Base-by-base conservation (phyloP, 2,329 filamentous ascomycete genomes). In the Apiospora sp. region DNA sequence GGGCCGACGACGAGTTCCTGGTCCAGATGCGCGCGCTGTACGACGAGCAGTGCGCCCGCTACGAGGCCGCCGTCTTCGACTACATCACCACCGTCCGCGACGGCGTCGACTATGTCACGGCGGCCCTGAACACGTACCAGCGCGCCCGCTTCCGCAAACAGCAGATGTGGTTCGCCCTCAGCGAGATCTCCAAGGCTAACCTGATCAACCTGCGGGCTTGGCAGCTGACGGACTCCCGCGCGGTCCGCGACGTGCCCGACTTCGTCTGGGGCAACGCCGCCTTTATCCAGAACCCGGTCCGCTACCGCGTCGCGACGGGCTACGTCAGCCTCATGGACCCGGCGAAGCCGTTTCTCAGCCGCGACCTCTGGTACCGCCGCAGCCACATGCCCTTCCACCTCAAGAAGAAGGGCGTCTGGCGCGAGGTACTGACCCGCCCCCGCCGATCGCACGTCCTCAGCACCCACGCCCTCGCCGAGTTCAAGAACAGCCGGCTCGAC, bases 221-320 rank as follows among this genome's bases (percentile, higher is more conserved):
- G n/a, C 70, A 43, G 34, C 44, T 46, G 30, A 16, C 16, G 8
- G 74, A 71, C 41, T 4, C 27, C 24, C 46, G 27, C 30, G 22
- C 46, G 71, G n/a, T 70, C 75, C 51, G 72, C 75, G 34, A n/a
- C 10, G 44, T 71, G 30, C 87, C 87, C 0, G 77, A 80, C 10
- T 76, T 86, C 43, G 75, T 89, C n/a, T 77, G 81, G 67, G 86
- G 88, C 76, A 89, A 88, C 80, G 78, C 78, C 16, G 81, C 82
- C 54, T 87, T 88, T 72, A 71, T 89, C 10, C 84, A 84, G 0
- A 79, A 80, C 30, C 74, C 75, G 2, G 74, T 84, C 13, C 68
- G 71, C 41, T 86, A 87, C 74, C 77, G 74, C 44, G 83, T 81
- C 0, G 74, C 77, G 1, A 80, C 79, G 0, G 87, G 87, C 0